Evolutionary conservation across 179 eudicot species (phyloP), one percentile per base, ranked within the genome.

Genomic region (Spinacia oleracea): DNA sequence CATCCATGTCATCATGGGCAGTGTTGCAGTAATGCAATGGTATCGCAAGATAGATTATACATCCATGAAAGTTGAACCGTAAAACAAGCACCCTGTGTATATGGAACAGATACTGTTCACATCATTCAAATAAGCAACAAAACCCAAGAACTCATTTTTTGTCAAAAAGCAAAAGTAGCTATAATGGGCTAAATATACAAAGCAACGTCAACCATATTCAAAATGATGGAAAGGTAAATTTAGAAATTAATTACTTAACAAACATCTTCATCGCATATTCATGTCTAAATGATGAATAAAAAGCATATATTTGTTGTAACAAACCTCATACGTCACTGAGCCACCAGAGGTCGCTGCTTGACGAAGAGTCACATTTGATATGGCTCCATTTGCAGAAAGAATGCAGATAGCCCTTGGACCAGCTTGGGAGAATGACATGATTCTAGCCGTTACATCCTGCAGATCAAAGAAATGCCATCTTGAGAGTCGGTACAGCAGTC

Each of bases 311-410:
- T 46, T 65, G 29, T 50, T 34, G 60, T 25, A 46, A 84, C 84
- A 86, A 81, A 92, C 97, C 97, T 92, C 97, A 32, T 91, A 92
- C 62, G 97, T 91, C 70, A 91, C 91, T 45, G 91, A 88, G 80
- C 93, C 95, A 79, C 97, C 97, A 32, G 92, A 87, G 38, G 91
- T 89, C 60, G 94, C 90, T n/a, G 93, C 86, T 86, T 90, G 94
- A 63, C 91, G 89, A 64, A 92, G 91, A 34, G 97, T 92, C 77
- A 91, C 97, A 79, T 86, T 89, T 23, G 95, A 89, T 81, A 92
- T 84, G 72, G 91, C 83, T 74, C 97, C 97, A 77, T 79, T 89
- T 27, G 94, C 97, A 78, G 97, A 92, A 69, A 91, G 82, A 80
- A 92, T 81, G 79, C 95, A 92, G 71, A 92, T 89, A 76, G 91